Conservation (phyloP, 345 rosid genomes). For the Hibiscus tridactylites region DNA sequence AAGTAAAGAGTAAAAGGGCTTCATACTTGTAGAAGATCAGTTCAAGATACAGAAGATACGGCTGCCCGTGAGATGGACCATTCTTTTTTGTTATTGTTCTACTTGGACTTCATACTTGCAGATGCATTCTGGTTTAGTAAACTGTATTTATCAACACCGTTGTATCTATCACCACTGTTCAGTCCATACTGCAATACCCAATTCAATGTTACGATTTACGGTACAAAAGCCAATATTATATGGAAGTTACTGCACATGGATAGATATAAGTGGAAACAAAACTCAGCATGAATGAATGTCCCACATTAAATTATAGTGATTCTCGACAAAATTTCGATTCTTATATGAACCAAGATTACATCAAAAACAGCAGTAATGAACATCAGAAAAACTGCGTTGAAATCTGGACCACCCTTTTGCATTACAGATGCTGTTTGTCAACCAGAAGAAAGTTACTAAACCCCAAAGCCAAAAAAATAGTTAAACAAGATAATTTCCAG, state of each 20-base stretch:
- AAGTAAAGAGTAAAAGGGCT: background rate
- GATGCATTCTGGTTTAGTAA: slow-evolving; percentile 26
- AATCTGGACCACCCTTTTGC: background rate
- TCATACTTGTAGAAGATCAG: background rate
- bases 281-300: background rate
- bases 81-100: slow-evolving; percentile 8
- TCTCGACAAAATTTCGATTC: background rate
- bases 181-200: slow-evolving; percentile 45
- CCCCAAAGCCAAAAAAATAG: background rate
- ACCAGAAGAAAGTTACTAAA: background rate
- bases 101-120: slow-evolving; percentile 33
- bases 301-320: background rate
- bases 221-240: background rate
- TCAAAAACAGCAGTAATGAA: background rate
- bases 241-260: background rate
- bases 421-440: background rate
- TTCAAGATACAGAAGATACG: background rate
- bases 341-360: background rate
- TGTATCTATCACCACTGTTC: slow-evolving; percentile 25
- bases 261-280: background rate
- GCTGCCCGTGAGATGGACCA: background rate
- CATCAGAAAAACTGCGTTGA: background rate
- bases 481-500: background rate
- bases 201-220: background rate
- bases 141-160: slow-evolving; percentile 17